phyloP scores from a whole-genome alignment of 257 asterid genomes.

The Solanum chmielewskii region DNA sequence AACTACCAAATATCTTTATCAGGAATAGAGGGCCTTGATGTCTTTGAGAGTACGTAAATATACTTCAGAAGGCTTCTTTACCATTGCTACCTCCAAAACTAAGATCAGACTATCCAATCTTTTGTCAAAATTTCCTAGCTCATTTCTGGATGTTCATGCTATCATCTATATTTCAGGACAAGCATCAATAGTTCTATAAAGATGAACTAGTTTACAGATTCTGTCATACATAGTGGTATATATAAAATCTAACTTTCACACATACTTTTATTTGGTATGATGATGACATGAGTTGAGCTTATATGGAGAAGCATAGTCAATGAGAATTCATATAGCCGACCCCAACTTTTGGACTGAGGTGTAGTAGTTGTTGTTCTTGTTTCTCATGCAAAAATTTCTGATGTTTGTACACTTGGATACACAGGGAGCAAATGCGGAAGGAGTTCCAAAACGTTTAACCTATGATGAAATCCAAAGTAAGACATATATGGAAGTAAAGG shows the following conservation, averaged over 20 bases:
- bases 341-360: not conserved
- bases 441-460: conserved; percentile 71
- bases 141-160: not conserved
- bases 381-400: not conserved
- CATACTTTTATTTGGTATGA: not conserved
- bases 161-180: not conserved
- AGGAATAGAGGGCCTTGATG: not conserved
- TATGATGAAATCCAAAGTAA: conserved; percentile 88
- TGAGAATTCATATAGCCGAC: not conserved
- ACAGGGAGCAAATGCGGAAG: conserved; percentile 92
- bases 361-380: not conserved
- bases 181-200: not conserved
- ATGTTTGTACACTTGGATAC: not conserved
- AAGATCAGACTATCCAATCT: not conserved
- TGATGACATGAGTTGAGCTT: not conserved
- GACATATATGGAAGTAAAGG: conserved; percentile 90
- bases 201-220: not conserved
- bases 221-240: not conserved
- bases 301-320: not conserved
- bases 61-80: not conserved
- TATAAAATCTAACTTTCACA: not conserved
- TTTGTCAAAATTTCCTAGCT: not conserved
- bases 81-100: not conserved
- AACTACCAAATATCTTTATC: not conserved
- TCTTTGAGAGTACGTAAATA: not conserved